Conservation (phyloP, 2,329 filamentous ascomycete genomes). For the Didymella exigua region DNA sequence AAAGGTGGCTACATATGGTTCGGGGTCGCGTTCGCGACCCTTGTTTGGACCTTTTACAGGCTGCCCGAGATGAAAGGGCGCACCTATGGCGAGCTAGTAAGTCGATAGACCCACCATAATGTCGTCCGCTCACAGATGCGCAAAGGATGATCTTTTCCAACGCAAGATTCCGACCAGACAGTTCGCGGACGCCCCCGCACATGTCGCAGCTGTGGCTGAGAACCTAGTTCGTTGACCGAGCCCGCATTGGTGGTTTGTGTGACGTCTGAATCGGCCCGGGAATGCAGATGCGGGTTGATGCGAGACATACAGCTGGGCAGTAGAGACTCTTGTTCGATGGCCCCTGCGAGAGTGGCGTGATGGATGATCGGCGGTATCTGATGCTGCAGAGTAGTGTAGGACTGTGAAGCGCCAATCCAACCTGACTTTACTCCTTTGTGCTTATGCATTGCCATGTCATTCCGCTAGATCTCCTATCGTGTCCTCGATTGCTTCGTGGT, state of each 20-base stretch:
- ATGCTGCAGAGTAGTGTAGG: neutral
- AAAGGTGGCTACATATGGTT: slow-evolving; percentile 78
- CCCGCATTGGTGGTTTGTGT: neutral
- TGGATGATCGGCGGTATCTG: neutral
- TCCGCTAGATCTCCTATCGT: neutral
- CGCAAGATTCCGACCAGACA: slow-evolving; percentile 6
- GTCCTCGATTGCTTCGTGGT: neutral
- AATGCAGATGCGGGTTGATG: neutral
- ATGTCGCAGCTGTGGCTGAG: slow-evolving; percentile 6
- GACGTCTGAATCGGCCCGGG: neutral
- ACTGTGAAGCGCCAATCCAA: neutral
- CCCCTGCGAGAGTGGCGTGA: neutral
- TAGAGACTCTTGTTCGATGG: neutral
- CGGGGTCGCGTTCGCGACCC: slow-evolving; percentile 74
- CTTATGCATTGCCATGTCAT: neutral
- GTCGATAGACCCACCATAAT: neutral
- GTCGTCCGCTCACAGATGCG: neutral
- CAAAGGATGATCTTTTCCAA: slow-evolving; percentile 8
- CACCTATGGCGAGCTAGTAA: slow-evolving; percentile 72
- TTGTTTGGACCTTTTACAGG: slow-evolving; percentile 77
- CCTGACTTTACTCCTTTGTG: neutral
- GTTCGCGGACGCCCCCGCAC: slow-evolving; percentile 3
- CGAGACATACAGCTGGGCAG: neutral
- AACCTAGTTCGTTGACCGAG: neutral
- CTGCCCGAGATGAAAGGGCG: slow-evolving; percentile 78